Evolutionary conservation across 2,329 filamentous ascomycete species (phyloP), one percentile per base, ranked within the genome.

Genomic region (Westerdykella ornata): DNA sequence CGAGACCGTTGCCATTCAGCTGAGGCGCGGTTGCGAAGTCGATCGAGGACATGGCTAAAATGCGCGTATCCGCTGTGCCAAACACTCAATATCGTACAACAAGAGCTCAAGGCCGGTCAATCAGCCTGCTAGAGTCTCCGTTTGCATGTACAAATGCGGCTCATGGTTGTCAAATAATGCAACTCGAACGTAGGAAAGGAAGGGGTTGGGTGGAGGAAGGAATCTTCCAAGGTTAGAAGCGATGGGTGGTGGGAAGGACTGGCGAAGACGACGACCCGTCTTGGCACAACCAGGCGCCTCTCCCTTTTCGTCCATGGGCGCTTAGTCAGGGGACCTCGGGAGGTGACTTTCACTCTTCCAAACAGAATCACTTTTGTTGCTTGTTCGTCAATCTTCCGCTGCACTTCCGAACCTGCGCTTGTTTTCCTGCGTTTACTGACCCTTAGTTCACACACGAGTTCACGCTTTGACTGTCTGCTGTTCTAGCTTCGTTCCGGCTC

Each of bases 1-100:
- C 68, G 50, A 52, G 56, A 48, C 52, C 51, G 52, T 49, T 52
- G 47, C 63, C 57, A 53, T 67, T 63, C 38, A 59, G 37, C 45
- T 53, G 51, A 49, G 53, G 49, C 44, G 53, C 45, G 48, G 54
- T 47, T 41, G 39, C 29, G 26, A 37, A 14, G 43, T 52, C 47
- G 41, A 53, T 42, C 41, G 58, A 58, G 48, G 60, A 59, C 60
- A 63, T 64, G 48, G 49, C 48, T 48, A 7, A 33, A 33, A 26
- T 26, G 22, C 13, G 30, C 30, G 30, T 33, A 18, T 30, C 37
- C 13, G 32, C 4, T 33, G n/a, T 17, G 16, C n/a, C 30, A 17
- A n/a, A 33, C 30, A 33, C 8, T 15, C 16, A 33, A 14, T 33
- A 33, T 29, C 26, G 41, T 47, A 47, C 46, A 43, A 38, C 30